phyloP scores from a whole-genome alignment of 1,284 basidiomycete genomes.

The Lentinula novae-zelandiae region DNA sequence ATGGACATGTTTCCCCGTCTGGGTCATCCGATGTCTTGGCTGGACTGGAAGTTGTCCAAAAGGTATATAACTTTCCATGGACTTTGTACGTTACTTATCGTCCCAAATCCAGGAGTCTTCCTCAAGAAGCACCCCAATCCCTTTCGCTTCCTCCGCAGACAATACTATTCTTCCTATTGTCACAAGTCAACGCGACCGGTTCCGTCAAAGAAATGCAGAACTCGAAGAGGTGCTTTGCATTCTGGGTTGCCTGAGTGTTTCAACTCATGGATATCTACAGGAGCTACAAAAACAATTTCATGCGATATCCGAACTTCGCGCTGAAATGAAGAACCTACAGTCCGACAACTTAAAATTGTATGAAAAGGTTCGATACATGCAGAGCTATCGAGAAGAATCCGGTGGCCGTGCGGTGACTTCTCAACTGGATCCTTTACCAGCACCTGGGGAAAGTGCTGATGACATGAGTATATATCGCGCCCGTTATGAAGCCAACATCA shows the following conservation, averaged over 20 bases:
- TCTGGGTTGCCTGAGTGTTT: neutral
- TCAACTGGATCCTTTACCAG: slow-evolving; percentile 67
- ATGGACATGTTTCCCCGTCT: slow-evolving; percentile 26
- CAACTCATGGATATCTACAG: slow-evolving; percentile 31
- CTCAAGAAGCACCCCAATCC: slow-evolving; percentile 55
- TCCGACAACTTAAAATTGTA: slow-evolving; percentile 93
- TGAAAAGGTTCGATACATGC: slow-evolving; percentile 96
- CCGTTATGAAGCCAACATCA: slow-evolving; percentile 94
- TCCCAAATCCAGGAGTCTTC: slow-evolving; percentile 36
- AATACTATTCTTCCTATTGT: slow-evolving; percentile 94
- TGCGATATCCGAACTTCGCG: slow-evolving; percentile 84
- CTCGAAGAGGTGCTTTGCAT: slow-evolving; percentile 78
- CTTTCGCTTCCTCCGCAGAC: slow-evolving; percentile 73
- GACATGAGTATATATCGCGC: slow-evolving; percentile 88
- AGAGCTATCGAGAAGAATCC: slow-evolving; percentile 81
- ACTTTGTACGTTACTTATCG: slow-evolving; percentile 5
- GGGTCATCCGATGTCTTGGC: slow-evolving; percentile 55
- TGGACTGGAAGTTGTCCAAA: slow-evolving; percentile 69
- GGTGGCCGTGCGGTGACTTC: slow-evolving; percentile 47
- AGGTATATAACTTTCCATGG: slow-evolving; percentile 26
- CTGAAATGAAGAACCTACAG: slow-evolving; percentile 86
- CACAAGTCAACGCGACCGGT: slow-evolving; percentile 93
- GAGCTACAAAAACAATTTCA: slow-evolving; percentile 94
- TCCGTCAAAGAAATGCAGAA: slow-evolving; percentile 93
- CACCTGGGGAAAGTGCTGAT: slow-evolving; percentile 44